These are phyloP conservation scores for Moniliophthora roreri DNA, from an alignment of 1,284 basidiomycete genomes.

Conservation along the genomic window DNA sequence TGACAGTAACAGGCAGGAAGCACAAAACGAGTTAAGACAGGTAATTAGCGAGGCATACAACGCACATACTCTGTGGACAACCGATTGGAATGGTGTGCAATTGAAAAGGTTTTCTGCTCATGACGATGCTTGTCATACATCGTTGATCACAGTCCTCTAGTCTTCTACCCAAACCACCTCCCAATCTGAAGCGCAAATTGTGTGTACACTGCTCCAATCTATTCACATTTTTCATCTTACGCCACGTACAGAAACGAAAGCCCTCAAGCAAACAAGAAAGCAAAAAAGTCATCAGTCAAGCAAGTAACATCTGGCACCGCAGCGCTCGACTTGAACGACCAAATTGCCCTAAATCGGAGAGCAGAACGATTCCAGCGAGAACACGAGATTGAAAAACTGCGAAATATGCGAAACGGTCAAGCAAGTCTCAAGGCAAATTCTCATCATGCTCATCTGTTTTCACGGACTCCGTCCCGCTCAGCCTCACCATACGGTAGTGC, in stretches of 20 bases:
- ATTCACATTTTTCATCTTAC: slow-evolving; percentile 6
- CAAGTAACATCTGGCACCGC: slow-evolving; percentile 32
- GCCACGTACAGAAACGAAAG: slow-evolving; percentile 37
- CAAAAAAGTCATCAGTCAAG: slow-evolving; percentile 61
- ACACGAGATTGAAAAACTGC: slow-evolving; percentile 75
- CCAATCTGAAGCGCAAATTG: slow-evolving; percentile 70
- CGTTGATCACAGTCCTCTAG: slow-evolving; percentile 38
- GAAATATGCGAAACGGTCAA: slow-evolving; percentile 43
- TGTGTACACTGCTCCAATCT: slow-evolving; percentile 26
- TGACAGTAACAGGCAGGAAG: slow-evolving; percentile 70
- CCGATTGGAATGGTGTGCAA: slow-evolving; percentile 83
- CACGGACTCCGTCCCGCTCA: slow-evolving; percentile 44
- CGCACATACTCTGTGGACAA: slow-evolving; percentile 81
- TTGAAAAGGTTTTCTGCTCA: slow-evolving; percentile 63
- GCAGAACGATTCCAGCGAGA: slow-evolving; percentile 80
- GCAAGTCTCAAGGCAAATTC: slow-evolving; percentile 46
- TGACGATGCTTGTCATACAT: slow-evolving; percentile 11
- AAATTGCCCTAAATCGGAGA: slow-evolving; percentile 64
- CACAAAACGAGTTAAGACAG: slow-evolving; percentile 80
- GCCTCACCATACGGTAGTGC: slow-evolving; percentile 41
- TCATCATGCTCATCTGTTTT: slow-evolving; percentile 50
- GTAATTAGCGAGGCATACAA: slow-evolving; percentile 83
- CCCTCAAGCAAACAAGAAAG: slow-evolving; percentile 55
- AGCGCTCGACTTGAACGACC: slow-evolving; percentile 58
- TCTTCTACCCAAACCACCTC: slow-evolving; percentile 61